Evolutionary conservation across 495 filamentous ascomycete genomes (phyloP).

Genomic region (Haplographium delicatum): DNA sequence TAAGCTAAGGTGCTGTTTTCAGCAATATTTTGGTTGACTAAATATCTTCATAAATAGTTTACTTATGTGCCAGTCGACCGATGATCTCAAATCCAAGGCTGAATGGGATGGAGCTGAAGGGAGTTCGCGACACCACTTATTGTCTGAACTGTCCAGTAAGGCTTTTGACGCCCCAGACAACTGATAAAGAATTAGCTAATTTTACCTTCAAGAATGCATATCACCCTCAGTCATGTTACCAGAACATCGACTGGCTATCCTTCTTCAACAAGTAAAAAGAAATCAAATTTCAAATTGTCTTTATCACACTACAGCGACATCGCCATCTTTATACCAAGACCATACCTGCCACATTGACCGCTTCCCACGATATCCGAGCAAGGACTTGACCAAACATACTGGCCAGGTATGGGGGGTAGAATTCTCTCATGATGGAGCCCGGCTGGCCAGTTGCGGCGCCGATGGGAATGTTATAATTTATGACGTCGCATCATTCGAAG

Average conservation of each 20-base stretch:
- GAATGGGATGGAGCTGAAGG: conserved; percentile 84
- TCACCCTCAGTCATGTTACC: conserved; percentile 98
- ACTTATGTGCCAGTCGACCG: conserved; percentile 77
- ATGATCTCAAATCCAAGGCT: conserved; percentile 76
- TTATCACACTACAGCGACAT: conserved; percentile 76
- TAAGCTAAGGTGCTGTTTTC: conserved; percentile 34
- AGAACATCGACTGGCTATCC: conserved; percentile 77
- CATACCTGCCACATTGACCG: conserved; percentile 75
- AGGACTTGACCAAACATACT: conserved; percentile 66
- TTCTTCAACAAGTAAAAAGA: conserved; percentile 79
- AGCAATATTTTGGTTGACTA: conserved; percentile 5
- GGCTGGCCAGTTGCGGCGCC: conserved; percentile 74
- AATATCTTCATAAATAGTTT: conserved; percentile 43
- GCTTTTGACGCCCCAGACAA: conserved; percentile 7
- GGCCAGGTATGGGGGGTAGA: conserved; percentile 88
- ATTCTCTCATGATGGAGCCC: conserved; percentile 86
- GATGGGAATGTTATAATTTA: conserved; percentile 76
- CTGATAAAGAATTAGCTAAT: neutral
- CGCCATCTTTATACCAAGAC: conserved; percentile 84
- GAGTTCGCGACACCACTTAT: conserved; percentile 65
- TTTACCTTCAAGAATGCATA: conserved; percentile 67
- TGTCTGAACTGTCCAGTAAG: conserved; percentile 82
- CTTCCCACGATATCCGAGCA: conserved; percentile 64
- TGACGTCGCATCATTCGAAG: conserved; percentile 61
- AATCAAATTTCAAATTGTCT: conserved; percentile 77